A percentile compares a stretch with the other conserved stretches of the same genome.
These are phyloP conservation scores for Trichoderma erinaceum DNA, from an alignment of 495 filamentous ascomycete species.

Conservation along the genomic window DNA sequence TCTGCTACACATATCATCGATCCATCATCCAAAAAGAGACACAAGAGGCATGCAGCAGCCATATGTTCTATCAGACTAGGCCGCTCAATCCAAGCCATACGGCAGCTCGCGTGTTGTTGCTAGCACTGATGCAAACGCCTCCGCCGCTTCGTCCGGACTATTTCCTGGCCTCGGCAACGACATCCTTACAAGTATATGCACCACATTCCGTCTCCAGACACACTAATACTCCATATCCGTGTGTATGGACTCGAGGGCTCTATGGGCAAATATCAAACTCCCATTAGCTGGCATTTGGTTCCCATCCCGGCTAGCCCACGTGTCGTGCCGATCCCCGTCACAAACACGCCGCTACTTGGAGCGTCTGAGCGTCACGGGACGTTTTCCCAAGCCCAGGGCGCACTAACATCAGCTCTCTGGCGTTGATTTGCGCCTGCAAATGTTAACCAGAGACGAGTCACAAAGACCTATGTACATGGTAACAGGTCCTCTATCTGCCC, in stretches of 20 bases:
- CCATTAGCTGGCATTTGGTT: background rate
- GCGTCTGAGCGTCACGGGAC: slow-evolving; percentile 6
- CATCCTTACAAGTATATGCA: background rate
- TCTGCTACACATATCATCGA: too few species aligned
- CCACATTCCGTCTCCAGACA: background rate
- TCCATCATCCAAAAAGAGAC: too few species aligned
- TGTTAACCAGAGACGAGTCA: background rate
- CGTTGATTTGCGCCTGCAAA: slow-evolving; percentile 10
- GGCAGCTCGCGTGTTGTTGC: too few species aligned
- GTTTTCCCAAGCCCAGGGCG: background rate
- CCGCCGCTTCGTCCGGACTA: background rate
- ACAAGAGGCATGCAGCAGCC: too few species aligned
- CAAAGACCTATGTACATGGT: too few species aligned
- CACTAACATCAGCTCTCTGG: background rate
- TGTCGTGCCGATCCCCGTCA: slow-evolving; percentile 3
- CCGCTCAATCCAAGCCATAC: too few species aligned
- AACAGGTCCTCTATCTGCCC: too few species aligned
- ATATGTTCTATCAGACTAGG: too few species aligned
- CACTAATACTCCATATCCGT: background rate
- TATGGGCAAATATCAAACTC: background rate
- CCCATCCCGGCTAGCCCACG: slow-evolving; percentile 5
- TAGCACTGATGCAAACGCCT: background rate
- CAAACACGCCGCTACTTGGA: background rate
- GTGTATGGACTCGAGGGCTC: too few species aligned
- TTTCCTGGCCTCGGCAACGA: background rate